These are phyloP conservation scores for Sugiyamaella sp. DNA, from an alignment of 1,139 yeast genomes.

Conservation along the genomic window DNA sequence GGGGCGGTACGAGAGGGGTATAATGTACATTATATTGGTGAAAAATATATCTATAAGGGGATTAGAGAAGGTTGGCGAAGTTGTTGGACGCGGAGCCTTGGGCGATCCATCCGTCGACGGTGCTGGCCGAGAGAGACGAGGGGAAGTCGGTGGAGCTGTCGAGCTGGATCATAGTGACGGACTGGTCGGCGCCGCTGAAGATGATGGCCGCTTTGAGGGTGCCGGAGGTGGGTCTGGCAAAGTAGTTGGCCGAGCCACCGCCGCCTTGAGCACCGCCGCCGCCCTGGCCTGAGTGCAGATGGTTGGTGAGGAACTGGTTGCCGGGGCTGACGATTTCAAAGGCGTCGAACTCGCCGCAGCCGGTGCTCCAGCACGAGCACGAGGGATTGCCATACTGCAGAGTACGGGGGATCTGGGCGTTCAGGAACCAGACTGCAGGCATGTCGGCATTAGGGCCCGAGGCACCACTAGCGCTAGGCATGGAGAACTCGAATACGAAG, in stretches of 20 bases:
- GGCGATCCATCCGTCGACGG: constrained; percentile 37
- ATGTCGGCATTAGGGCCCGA: constrained; percentile 64
- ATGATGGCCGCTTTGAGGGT: constrained; percentile 90
- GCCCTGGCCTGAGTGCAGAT: constrained; percentile 89
- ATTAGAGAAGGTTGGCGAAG: constrained; percentile 2
- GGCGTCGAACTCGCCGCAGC: constrained; percentile 95
- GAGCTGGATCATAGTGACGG: constrained; percentile 62
- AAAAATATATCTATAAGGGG: not conserved
- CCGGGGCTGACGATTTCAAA: constrained; percentile 82
- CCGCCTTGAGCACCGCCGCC: constrained; percentile 56
- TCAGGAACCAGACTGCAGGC: constrained; percentile 97
- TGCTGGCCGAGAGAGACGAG: constrained; percentile 51
- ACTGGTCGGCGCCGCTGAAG: constrained; percentile 57
- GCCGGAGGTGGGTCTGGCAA: constrained; percentile 74
- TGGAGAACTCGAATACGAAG: constrained; percentile 85
- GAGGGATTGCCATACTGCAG: constrained; percentile 76
- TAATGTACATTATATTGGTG: not conserved
- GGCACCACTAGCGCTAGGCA: constrained; percentile 61
- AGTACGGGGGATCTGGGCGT: constrained; percentile 93
- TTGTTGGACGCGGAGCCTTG: constrained; percentile 19
- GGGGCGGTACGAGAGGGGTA: not conserved
- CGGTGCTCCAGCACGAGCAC: constrained; percentile 95
- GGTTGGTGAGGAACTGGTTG: constrained; percentile 71
- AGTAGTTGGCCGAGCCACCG: constrained; percentile 88
- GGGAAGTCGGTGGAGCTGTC: constrained; percentile 59